A percentile compares a stretch with the other conserved stretches of the same genome.
phyloP scores from a whole-genome alignment of 1,284 basidiomycete species.

The Thecaphora frezii region DNA sequence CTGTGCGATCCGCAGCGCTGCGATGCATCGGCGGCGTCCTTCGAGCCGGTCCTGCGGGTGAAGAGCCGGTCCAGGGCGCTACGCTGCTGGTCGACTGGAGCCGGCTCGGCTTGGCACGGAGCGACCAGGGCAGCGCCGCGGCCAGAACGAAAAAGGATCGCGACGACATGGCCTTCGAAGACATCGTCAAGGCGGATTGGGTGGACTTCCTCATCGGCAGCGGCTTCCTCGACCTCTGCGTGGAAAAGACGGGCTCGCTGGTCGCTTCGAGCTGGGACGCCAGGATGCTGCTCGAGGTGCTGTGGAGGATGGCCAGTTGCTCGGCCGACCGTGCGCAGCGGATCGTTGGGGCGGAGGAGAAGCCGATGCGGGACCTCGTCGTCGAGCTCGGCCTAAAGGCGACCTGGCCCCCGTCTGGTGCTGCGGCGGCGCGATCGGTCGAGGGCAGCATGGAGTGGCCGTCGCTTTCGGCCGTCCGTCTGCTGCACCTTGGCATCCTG shows the following conservation, averaged over 20 bases:
- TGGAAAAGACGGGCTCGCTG: constrained; percentile 24
- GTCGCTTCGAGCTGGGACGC: constrained; percentile 32
- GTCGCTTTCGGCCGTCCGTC: constrained; percentile 62
- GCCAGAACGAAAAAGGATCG: not conserved
- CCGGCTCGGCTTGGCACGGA: constrained; percentile 4
- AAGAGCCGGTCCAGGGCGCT: constrained; percentile 5
- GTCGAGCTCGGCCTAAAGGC: constrained; percentile 26
- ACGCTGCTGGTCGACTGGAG: constrained; percentile 16
- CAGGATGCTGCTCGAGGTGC: constrained; percentile 22
- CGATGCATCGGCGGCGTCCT: constrained; percentile 23
- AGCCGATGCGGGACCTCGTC: constrained; percentile 20
- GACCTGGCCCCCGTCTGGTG: constrained; percentile 24
- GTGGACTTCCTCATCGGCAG: constrained; percentile 24
- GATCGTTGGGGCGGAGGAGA: constrained; percentile 13
- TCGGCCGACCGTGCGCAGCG: constrained; percentile 18
- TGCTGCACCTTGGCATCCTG: constrained; percentile 68
- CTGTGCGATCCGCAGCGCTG: constrained; percentile 40
- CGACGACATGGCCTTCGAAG: constrained; percentile 9
- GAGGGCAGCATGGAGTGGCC: constrained; percentile 12
- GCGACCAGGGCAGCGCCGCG: not conserved
- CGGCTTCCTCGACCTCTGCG: constrained; percentile 13
- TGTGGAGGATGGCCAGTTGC: constrained; percentile 26
- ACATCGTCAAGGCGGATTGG: constrained; percentile 31
- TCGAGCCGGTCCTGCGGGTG: constrained; percentile 21
- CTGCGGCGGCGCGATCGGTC: constrained; percentile 7